Evolutionary conservation across 2,329 filamentous ascomycete species (phyloP), one percentile per base, ranked within the genome.

Genomic region (Colletotrichum euphorbiae): DNA sequence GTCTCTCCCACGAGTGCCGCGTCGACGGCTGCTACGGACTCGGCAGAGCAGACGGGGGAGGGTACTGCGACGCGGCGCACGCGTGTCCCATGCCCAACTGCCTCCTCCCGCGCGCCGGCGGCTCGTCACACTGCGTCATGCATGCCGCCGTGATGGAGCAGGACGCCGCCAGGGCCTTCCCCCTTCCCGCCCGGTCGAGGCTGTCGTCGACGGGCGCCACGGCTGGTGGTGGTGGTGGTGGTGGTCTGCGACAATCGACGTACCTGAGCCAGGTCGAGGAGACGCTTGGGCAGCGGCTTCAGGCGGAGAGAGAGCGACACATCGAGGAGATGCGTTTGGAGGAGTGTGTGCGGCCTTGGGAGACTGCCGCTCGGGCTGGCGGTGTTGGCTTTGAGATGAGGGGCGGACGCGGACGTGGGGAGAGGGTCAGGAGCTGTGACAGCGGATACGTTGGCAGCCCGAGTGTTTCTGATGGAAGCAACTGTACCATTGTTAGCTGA

Each of bases 391-490:
- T 31, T 2, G 50, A 51, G 62, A 43, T 17, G n/a, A 50, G 67
- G 15, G 40, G 67, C 1, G 48, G 40, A 11, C 28, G 58, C 7
- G 36, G 11, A n/a, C 31, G 48, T 1, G 24, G 21, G 21, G 50
- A 21, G 42, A 60, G 60, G 62, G 46, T 38, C 48, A 40, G 64
- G 38, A 70, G 68, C 19, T 51, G 60, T 1, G 71, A 72, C 48
- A 72, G 71, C 42, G 71, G 67, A 24, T 24, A 71, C 9, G 68
- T 55, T 4, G 63, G 67, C 3, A 70, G 67, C 17, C 40, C 66
- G 33, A 36, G 19, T 13, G 62, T 54, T 11, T 54, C 48, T 19
- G 55, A 67, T 12, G 50, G 13, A 4, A 63, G 57, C 15, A 52
- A 70, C 13, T 42, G 28, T 4, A 71, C 70, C 1, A 51, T 65